Percentiles rank a stretch among this genome's conserved stretches.
These are phyloP conservation scores for Rhodocollybia butyracea DNA, from an alignment of 768 basidiomycete species.

Conservation along the genomic window DNA sequence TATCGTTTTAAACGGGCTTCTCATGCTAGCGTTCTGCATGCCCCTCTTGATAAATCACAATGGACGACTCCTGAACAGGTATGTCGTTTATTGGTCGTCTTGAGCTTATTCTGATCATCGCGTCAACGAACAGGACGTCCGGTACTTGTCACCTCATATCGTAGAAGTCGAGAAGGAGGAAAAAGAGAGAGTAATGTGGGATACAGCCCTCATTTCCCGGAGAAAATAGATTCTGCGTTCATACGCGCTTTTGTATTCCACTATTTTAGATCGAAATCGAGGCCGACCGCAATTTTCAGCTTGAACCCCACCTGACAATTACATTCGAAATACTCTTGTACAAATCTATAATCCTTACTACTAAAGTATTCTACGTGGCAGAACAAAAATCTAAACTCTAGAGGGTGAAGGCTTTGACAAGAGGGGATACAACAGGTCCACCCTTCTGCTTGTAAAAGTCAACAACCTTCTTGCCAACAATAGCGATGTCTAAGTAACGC, in stretches of 20 bases:
- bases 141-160: conserved; percentile 84
- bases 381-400: not conserved
- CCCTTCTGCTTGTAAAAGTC: conserved; percentile 82
- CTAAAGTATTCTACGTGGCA: not conserved
- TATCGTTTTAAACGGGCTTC: conserved; percentile 85
- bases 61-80: conserved; percentile 81
- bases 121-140: conserved; percentile 61
- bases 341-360: not conserved
- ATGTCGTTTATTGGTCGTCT: conserved; percentile 16
- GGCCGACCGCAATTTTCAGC: not conserved
- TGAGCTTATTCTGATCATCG: not conserved
- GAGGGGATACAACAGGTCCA: conserved; percentile 67
- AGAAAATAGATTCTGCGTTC: conserved; percentile 48
- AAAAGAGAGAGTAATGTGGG: conserved; percentile 76
- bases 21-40: conserved; percentile 77
- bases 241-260: not conserved
- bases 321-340: too few relatives aligned
- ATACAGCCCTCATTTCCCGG: conserved; percentile 68
- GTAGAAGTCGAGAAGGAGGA: conserved; percentile 70
- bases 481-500: conserved; percentile 65
- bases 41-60: conserved; percentile 73
- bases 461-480: conserved; percentile 81
- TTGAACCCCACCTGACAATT: too few relatives aligned
- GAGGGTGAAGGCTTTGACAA: conserved; percentile 60
- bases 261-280: too few relatives aligned